phyloP scores from a whole-genome alignment of 257 asterid genomes.

The Solanum virginianum region DNA sequence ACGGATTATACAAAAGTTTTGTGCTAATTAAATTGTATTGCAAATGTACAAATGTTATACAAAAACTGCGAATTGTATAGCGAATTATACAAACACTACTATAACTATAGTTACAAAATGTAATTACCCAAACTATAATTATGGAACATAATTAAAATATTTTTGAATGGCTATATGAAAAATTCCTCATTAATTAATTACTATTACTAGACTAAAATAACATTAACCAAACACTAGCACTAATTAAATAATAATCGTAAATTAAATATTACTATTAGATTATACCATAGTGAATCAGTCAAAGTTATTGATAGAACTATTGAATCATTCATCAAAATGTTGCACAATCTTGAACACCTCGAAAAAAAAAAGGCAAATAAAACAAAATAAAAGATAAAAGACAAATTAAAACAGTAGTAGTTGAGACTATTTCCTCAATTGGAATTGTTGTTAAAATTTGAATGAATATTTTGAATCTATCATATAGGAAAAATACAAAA shows the following conservation, averaged over 20 bases:
- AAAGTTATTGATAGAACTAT: background rate
- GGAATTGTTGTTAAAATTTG: background rate
- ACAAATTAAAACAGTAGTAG: background rate
- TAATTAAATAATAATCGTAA: background rate
- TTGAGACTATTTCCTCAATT: background rate
- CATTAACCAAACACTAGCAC: background rate
- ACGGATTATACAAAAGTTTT: no score
- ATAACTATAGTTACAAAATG: no score
- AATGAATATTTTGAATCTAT: background rate
- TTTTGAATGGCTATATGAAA: no score
- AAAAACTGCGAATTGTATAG: no score
- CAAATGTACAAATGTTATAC: no score
- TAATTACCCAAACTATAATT: no score
- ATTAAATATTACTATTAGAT: background rate
- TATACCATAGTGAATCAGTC: background rate
- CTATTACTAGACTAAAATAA: background rate
- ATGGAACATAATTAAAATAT: no score
- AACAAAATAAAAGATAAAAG: background rate
- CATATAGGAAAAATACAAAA: background rate
- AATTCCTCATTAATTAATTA: background rate
- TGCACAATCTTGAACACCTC: background rate
- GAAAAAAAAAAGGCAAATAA: background rate
- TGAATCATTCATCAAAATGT: background rate
- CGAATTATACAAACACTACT: no score
- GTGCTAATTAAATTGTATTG: no score